Evolutionary conservation across 441 rosid genomes (phyloP).

Genomic region (Populus hybrid): DNA sequence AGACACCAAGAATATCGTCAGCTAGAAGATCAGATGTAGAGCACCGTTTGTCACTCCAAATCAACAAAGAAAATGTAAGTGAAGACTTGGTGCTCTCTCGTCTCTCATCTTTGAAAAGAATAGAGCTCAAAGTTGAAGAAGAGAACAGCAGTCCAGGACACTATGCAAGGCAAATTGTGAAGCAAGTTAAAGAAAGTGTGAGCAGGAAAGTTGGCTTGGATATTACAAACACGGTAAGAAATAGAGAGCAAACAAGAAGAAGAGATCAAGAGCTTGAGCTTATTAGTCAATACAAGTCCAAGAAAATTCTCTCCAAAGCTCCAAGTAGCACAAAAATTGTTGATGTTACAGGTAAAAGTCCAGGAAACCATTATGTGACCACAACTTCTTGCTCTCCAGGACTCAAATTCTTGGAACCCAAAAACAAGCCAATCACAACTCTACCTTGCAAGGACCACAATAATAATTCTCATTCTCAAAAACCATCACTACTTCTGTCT

Average conservation of each 20-base stretch:
- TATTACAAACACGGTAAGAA: slow-evolving; percentile 60
- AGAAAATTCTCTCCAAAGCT: slow-evolving; percentile 29
- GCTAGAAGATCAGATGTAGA: slow-evolving; percentile 72
- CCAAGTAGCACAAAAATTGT: not conserved
- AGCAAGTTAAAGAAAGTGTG: slow-evolving; percentile 66
- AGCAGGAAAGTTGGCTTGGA: slow-evolving; percentile 60
- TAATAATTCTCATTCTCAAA: not conserved
- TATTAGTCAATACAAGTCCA: slow-evolving; percentile 33
- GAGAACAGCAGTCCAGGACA: slow-evolving; percentile 53
- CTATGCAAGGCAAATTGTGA: slow-evolving; percentile 60
- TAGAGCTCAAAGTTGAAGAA: slow-evolving; percentile 40
- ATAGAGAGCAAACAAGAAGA: slow-evolving; percentile 37
- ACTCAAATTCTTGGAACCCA: slow-evolving; percentile 45
- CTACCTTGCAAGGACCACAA: slow-evolving; percentile 21
- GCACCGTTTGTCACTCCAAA: slow-evolving; percentile 75
- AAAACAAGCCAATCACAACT: slow-evolving; percentile 26
- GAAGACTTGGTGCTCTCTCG: slow-evolving; percentile 48
- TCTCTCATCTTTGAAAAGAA: slow-evolving; percentile 37
- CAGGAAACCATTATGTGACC: slow-evolving; percentile 34
- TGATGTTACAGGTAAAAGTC: slow-evolving; percentile 27
- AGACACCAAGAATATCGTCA: slow-evolving; percentile 72
- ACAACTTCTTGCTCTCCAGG: slow-evolving; percentile 49
- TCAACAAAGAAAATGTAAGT: slow-evolving; percentile 59
- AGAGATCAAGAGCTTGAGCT: slow-evolving; percentile 26
- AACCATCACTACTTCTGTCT: not conserved